Percentiles rank a stretch among this genome's conserved stretches.
Conservation (phyloP, 1,139 yeast species). For the Barnettozyma hawaiiensis region DNA sequence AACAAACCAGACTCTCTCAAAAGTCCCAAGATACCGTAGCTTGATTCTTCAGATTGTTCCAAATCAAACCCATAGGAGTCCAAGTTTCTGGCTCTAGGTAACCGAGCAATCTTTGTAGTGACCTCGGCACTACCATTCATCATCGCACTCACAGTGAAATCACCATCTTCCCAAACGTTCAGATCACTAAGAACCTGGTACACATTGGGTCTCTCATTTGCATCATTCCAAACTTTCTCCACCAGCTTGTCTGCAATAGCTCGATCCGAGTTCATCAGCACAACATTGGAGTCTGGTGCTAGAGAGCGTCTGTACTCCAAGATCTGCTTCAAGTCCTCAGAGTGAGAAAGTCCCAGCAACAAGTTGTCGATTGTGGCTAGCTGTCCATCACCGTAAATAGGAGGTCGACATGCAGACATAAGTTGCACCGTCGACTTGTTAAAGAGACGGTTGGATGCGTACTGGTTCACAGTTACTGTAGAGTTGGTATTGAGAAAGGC, state of each 20-base stretch:
- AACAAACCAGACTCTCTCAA: slow-evolving; percentile 32
- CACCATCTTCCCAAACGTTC: slow-evolving; percentile 46
- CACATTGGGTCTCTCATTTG: slow-evolving; percentile 45
- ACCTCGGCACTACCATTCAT: slow-evolving; percentile 49
- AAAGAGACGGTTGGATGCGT: slow-evolving; percentile 7
- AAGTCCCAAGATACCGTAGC: slow-evolving; percentile 33
- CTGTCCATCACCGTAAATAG: slow-evolving; percentile 30
- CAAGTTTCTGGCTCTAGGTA: slow-evolving; percentile 25
- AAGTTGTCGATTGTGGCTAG: slow-evolving; percentile 43
- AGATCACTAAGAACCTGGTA: slow-evolving; percentile 49
- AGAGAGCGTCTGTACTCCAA: slow-evolving; percentile 38
- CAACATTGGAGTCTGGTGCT: slow-evolving; percentile 42
- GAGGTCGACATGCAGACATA: slow-evolving; percentile 35
- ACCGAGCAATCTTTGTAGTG: slow-evolving; percentile 41
- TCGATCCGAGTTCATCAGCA: slow-evolving; percentile 48
- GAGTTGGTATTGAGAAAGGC: slow-evolving; percentile 38
- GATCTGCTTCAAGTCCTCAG: slow-evolving; percentile 37
- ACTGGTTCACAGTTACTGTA: slow-evolving; percentile 27
- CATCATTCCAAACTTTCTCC: slow-evolving; percentile 46
- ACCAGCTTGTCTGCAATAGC: slow-evolving; percentile 64
- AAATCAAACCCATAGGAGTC: slow-evolving; percentile 19
- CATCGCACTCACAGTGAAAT: slow-evolving; percentile 47
- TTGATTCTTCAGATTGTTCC: slow-evolving; percentile 8
- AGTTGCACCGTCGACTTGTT: slow-evolving; percentile 20
- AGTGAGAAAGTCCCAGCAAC: slow-evolving; percentile 40